Evolutionary conservation across 1,284 basidiomycete genomes (phyloP).

Genomic region (Irpex sp.): DNA sequence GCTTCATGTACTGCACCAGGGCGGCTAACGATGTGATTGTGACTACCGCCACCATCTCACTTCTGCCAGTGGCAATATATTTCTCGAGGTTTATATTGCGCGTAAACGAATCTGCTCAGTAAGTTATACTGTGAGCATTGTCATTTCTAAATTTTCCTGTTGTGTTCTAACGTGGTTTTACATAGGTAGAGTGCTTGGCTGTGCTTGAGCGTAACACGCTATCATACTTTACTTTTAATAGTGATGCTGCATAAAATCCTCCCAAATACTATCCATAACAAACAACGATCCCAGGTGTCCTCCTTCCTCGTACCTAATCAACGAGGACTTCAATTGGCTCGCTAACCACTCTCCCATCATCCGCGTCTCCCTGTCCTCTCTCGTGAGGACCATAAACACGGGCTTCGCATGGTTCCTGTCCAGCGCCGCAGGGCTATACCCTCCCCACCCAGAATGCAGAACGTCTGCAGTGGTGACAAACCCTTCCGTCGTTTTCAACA

Average conservation of each 20-base stretch:
- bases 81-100: too few species aligned
- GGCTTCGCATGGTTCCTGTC: slow-evolving; percentile 40
- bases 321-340: slow-evolving; percentile 34
- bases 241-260: slow-evolving; percentile 26
- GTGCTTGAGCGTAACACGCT: neutral
- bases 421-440: slow-evolving; percentile 35
- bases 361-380: slow-evolving; percentile 33
- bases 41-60: too few species aligned
- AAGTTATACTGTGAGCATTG: too few species aligned
- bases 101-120: too few species aligned
- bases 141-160: too few species aligned
- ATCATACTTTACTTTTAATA: neutral
- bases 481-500: slow-evolving; percentile 46
- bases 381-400: slow-evolving; percentile 38
- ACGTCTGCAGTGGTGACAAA: slow-evolving; percentile 39
- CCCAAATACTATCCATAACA: slow-evolving; percentile 40
- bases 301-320: slow-evolving; percentile 34
- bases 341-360: slow-evolving; percentile 44
- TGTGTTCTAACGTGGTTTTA: too few species aligned
- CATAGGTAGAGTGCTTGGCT: too few species aligned
- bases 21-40: too few species aligned
- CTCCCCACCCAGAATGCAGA: slow-evolving; percentile 50
- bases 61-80: too few species aligned
- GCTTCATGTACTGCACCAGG: too few species aligned
- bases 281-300: slow-evolving; percentile 42